phyloP scores from a whole-genome alignment of 176 grass and related monocot genomes.

The Oryza meyeriana region DNA sequence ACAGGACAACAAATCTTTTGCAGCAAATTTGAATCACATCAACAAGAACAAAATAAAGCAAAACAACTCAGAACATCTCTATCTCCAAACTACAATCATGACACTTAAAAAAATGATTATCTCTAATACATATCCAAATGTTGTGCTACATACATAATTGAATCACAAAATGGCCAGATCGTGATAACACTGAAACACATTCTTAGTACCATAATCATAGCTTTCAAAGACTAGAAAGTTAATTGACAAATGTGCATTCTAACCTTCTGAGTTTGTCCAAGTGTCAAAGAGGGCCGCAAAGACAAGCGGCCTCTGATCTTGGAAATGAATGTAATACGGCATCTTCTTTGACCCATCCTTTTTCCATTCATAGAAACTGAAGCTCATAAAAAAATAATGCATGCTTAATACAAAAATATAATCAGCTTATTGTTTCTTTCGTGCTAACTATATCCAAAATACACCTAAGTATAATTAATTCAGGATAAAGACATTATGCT shows the following conservation, averaged over 20 bases:
- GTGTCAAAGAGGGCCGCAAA: conserved; percentile 81
- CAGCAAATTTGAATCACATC: not conserved
- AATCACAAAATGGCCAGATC: too few species aligned
- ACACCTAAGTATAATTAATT: not conserved
- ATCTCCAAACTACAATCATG: not conserved
- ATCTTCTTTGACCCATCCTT: conserved; percentile 86
- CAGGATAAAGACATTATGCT: not conserved
- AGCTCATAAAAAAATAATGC: conserved; percentile 9
- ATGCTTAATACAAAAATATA: conserved; percentile 24
- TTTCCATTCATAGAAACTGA: conserved; percentile 96
- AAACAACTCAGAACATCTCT: not conserved
- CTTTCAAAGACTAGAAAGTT: not conserved
- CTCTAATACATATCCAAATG: not conserved
- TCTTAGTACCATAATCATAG: not conserved
- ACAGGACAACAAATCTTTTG: not conserved
- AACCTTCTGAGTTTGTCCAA: conserved; percentile 74
- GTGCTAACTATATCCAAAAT: not conserved
- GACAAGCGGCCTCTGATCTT: conserved; percentile 72
- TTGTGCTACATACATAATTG: not conserved
- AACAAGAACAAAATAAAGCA: conserved; percentile 9
- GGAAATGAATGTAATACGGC: conserved; percentile 87
- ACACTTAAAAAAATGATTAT: not conserved
- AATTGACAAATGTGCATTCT: conserved; percentile 1
- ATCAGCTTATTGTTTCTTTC: not conserved
- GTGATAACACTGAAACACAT: not conserved